A percentile compares a stretch with the other conserved stretches of the same genome.
phyloP scores from a whole-genome alignment of 345 rosid genomes.

The Pugionium cornutum region DNA sequence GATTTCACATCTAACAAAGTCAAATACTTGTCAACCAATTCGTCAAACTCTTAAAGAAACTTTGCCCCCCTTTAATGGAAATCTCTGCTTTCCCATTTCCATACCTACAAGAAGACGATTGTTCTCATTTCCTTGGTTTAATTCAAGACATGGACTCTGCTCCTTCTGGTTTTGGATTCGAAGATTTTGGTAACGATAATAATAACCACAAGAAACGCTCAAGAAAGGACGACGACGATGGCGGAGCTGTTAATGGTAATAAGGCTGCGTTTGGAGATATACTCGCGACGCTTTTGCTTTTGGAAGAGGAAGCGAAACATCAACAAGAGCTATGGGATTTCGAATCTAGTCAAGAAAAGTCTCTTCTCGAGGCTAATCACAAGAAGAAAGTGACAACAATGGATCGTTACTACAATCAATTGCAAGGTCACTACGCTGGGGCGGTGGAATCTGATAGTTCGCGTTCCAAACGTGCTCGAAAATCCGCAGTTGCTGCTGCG shows the following conservation, averaged over 20 bases:
- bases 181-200: conserved; percentile 36
- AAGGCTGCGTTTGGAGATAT: conserved; percentile 41
- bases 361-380: conserved; percentile 51
- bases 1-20: conserved; percentile 45
- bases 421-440: conserved; percentile 45
- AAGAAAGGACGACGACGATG: conserved; percentile 44
- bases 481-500: conserved; percentile 36
- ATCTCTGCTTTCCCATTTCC: conserved; percentile 63
- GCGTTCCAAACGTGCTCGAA: conserved; percentile 48
- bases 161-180: conserved; percentile 44
- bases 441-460: conserved; percentile 39
- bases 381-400: conserved; percentile 41
- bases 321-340: conserved; percentile 44
- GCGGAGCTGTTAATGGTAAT: conserved; percentile 14
- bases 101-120: conserved; percentile 54
- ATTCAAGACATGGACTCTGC: conserved; percentile 45
- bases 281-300: conserved; percentile 51
- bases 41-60: conserved; percentile 25
- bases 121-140: conserved; percentile 39
- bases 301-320: conserved; percentile 68
- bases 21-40: conserved; percentile 41
- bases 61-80: conserved; percentile 45
- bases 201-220: conserved; percentile 44
- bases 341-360: conserved; percentile 45
- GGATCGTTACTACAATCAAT: conserved; percentile 43